Evolutionary conservation across 192 early-diverging fungal genomes (phyloP), one percentile per base, ranked within the genome.

Genomic region (Mortierella claussenii): DNA sequence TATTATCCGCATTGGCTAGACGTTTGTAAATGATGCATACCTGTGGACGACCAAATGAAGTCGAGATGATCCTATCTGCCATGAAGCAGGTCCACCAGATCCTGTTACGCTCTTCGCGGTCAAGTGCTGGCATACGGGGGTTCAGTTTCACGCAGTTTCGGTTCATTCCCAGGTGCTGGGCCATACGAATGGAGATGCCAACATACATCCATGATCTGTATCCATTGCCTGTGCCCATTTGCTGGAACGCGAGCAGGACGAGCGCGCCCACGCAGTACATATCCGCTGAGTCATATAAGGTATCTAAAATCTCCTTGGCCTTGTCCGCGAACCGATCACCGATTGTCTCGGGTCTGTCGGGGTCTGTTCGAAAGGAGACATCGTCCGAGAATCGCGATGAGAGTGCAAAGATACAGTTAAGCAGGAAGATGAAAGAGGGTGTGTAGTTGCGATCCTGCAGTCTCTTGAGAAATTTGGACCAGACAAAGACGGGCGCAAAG

Each of bases 51-150:
- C 92, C 92, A 37, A 90, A 89, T 26, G 83, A 82, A 8, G 90
- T 86, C 45, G 87, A 86, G 26, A 83, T 78, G 57, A 89, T 79
- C 28, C 89, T 81, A 61, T 94, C 92, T 37, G 89, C 81, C 46
- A 92, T 85, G 33, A 91, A 92, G 60, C 90, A 91, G 17, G 87
- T 83, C 92, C 92, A 94, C 86, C 90, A 94, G 4, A 89, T 86
- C 27, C 91, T 83, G 51, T 86, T 87, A 24, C 90, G 84, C 12
- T 79, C 79, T 69, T 88, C 86, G n/a, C 73, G 78, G 54, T 88
- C 84, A 17, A 83, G 34, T 2, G 47, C 46, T 17, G 63, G 54
- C 47, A 79, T 60, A 13, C 78, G 65, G 15, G 82, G 62, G 36
- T 80, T 69, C 65, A 85, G 81, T 31, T 80, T 68, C 4, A 66